Evolutionary conservation across 2,329 filamentous ascomycete genomes (phyloP).

Genomic region (Teratosphaeria destructans): DNA sequence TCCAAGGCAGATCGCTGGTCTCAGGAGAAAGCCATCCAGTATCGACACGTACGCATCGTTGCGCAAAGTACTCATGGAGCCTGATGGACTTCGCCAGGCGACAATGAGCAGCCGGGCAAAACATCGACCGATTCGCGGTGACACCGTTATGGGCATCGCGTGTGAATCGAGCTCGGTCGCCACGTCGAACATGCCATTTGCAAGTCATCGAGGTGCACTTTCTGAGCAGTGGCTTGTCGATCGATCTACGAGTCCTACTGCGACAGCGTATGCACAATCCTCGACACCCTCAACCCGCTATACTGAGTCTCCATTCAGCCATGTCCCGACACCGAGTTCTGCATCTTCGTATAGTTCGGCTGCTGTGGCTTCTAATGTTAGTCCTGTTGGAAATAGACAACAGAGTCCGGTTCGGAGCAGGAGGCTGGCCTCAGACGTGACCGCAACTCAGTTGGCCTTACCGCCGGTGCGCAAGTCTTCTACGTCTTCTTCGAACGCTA

Average conservation of each 20-base stretch:
- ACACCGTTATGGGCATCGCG: slow-evolving; percentile 20
- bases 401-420: slow-evolving; percentile 45
- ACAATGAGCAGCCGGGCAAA: slow-evolving; percentile 11
- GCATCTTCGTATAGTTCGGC: slow-evolving; percentile 65
- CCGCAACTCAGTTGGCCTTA: slow-evolving; percentile 44
- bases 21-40: slow-evolving; percentile 35
- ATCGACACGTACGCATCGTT: slow-evolving; percentile 29
- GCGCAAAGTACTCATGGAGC: slow-evolving; percentile 18
- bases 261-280: slow-evolving; percentile 46
- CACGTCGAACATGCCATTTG: not conserved
- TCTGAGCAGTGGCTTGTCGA: not conserved
- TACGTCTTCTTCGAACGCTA: slow-evolving; percentile 55
- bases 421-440: slow-evolving; percentile 51
- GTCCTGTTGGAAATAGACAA: slow-evolving; percentile 42
- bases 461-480: slow-evolving; percentile 58
- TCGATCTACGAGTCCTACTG: slow-evolving; percentile 8
- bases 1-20: slow-evolving; percentile 30
- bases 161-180: slow-evolving; percentile 2
- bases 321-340: slow-evolving; percentile 69
- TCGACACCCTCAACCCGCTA: slow-evolving; percentile 66
- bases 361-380: slow-evolving; percentile 35
- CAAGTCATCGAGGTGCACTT: not conserved
- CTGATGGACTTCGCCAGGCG: slow-evolving; percentile 18
- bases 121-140: slow-evolving; percentile 10
- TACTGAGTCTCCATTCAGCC: slow-evolving; percentile 66